Conservation (phyloP, 371 early-diverging fungal genomes). For the Syncephalastrum sp. region DNA sequence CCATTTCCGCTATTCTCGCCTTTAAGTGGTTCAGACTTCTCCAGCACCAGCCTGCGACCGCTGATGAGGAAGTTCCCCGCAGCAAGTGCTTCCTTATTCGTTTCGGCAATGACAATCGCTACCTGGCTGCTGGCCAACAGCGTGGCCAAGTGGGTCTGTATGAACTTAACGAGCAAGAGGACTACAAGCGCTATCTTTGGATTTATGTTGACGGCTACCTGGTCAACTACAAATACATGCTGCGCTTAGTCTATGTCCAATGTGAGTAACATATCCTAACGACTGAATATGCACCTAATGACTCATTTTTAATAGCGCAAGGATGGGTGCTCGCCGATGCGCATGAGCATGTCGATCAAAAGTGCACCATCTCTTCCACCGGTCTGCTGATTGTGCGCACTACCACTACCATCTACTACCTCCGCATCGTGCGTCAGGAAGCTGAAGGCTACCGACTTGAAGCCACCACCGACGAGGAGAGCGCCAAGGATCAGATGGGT, state of each 20-base stretch:
- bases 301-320: constrained; percentile 20
- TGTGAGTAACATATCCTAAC: constrained; percentile 15
- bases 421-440: constrained; percentile 25
- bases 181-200: constrained; percentile 51
- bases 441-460: constrained; percentile 16
- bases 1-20: constrained; percentile 22
- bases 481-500: constrained; percentile 11
- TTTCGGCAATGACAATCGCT: constrained; percentile 33
- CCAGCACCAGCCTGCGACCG: constrained; percentile 25
- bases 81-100: constrained; percentile 47
- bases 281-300: neutral
- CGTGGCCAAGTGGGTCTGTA: constrained; percentile 37
- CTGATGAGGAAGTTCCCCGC: constrained; percentile 27
- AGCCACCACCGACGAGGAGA: constrained; percentile 18
- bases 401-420: constrained; percentile 25
- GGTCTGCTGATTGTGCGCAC: constrained; percentile 33
- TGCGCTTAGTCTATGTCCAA: constrained; percentile 26
- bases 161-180: constrained; percentile 21
- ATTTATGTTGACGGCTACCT: constrained; percentile 48
- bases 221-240: constrained; percentile 54
- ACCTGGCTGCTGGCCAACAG: constrained; percentile 36
- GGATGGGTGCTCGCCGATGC: constrained; percentile 36
- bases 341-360: constrained; percentile 28
- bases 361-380: constrained; percentile 25
- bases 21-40: constrained; percentile 37